Evolutionary conservation across 805 yeast species (phyloP).

Genomic region (Cyberlindnera mycetangii): DNA sequence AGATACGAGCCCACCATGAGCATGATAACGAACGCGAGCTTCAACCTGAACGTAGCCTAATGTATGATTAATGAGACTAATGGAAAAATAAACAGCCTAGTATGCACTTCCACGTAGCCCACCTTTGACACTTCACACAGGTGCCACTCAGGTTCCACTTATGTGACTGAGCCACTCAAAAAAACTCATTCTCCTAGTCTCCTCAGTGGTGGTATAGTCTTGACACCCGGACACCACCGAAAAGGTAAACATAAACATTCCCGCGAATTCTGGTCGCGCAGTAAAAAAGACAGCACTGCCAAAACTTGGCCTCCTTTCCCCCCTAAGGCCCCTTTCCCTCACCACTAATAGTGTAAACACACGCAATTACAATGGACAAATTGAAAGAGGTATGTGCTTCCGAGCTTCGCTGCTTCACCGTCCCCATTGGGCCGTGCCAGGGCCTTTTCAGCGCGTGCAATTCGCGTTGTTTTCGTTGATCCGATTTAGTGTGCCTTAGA

Average conservation of each 20-base stretch:
- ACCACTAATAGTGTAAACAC: neutral
- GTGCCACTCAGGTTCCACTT: no score
- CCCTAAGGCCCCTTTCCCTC: neutral
- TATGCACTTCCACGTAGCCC: no score
- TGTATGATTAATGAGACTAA: no score
- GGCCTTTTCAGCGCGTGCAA: no score
- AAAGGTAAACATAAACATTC: constrained; percentile 14
- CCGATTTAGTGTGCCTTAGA: no score
- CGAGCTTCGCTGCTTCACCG: no score
- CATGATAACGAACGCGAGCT: constrained; percentile 19
- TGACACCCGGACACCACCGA: constrained; percentile 1
- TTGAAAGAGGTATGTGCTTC: constrained; percentile 25
- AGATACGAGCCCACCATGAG: constrained; percentile 10
- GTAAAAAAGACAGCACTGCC: constrained; percentile 3
- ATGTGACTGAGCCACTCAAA: no score
- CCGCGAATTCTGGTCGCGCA: constrained; percentile 7
- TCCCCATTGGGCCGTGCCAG: no score
- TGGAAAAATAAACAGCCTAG: no score
- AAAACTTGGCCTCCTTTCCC: neutral
- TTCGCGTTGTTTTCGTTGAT: neutral
- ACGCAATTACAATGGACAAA: constrained; percentile 22
- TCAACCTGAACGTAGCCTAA: constrained; percentile 18
- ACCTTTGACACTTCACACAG: no score
- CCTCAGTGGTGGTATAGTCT: no score
- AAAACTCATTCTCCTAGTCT: no score